These are phyloP conservation scores for Torulaspora franciscae DNA, from an alignment of 805 yeast genomes.

Conservation along the genomic window DNA sequence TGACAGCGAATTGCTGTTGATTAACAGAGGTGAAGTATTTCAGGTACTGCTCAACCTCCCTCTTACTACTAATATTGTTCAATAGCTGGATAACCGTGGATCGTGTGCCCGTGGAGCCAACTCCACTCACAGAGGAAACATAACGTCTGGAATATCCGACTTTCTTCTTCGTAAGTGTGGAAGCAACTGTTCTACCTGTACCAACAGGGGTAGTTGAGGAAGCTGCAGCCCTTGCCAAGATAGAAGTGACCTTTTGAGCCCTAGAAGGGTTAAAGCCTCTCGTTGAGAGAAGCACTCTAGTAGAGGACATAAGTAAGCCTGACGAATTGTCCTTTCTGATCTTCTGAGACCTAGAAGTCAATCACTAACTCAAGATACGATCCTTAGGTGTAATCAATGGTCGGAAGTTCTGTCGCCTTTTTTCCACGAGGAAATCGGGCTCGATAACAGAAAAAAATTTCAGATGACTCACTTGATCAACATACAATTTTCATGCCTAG, in stretches of 20 bases:
- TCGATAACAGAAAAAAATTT: background rate
- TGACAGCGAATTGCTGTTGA: slow-evolving; percentile 96
- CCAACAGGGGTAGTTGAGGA: slow-evolving; percentile 5
- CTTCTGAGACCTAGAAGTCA: background rate
- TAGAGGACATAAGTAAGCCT: slow-evolving; percentile 23
- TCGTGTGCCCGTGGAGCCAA: slow-evolving; percentile 50
- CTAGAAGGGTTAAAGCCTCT: slow-evolving; percentile 24
- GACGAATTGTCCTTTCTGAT: background rate
- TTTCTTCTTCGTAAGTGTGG: slow-evolving; percentile 18
- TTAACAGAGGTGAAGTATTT: slow-evolving; percentile 95
- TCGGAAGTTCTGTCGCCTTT: no score
- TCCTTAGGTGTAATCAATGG: no score
- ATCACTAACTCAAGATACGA: no score
- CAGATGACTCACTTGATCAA: slow-evolving; percentile 1
- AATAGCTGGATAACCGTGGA: slow-evolving; percentile 93
- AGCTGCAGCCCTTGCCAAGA: slow-evolving; percentile 20
- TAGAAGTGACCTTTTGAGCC: slow-evolving; percentile 18
- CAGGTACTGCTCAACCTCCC: slow-evolving; percentile 96
- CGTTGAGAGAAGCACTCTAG: slow-evolving; percentile 27
- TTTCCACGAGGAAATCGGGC: no score
- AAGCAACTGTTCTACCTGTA: slow-evolving; percentile 11
- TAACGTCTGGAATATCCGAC: slow-evolving; percentile 30
- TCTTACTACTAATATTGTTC: slow-evolving; percentile 93
- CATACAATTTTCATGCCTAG: no score
- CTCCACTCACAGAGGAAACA: slow-evolving; percentile 25